Percentiles rank a stretch among this genome's conserved stretches.
Conservation (phyloP, 2,329 filamentous ascomycete genomes). For the Aureobasidium vineae region DNA sequence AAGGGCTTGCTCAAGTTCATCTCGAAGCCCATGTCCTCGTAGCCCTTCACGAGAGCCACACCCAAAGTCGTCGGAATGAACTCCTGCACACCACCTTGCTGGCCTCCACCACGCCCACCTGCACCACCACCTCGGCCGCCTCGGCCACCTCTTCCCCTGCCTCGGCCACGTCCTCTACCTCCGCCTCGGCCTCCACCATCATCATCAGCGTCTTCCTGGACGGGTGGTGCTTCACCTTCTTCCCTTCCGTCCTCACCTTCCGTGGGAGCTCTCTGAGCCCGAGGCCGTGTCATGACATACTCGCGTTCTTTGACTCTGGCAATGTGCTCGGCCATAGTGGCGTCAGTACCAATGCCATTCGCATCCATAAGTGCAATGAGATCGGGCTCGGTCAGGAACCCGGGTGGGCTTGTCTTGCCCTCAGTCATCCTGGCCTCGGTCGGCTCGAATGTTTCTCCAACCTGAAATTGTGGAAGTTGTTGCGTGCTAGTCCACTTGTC, state of each 20-base stretch:
- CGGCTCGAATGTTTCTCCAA: conserved; percentile 81
- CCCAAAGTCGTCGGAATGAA: conserved; percentile 92
- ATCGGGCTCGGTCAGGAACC: conserved; percentile 91
- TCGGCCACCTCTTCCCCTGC: conserved; percentile 41
- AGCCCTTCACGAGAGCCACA: conserved; percentile 87
- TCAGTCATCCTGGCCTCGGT: conserved; percentile 86
- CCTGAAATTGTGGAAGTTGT: conserved; percentile 72
- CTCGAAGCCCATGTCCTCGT: conserved; percentile 90
- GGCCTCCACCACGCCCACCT: conserved; percentile 48
- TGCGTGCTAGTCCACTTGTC: conserved; percentile 93
- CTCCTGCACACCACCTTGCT: conserved; percentile 63
- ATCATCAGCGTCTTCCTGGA: conserved; percentile 37
- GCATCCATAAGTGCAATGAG: conserved; percentile 96
- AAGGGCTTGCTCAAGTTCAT: conserved; percentile 94
- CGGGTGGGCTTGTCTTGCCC: conserved; percentile 82
- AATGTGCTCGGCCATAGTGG: conserved; percentile 99
- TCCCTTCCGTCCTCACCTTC: conserved; percentile 38
- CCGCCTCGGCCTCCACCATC: conserved; percentile 44
- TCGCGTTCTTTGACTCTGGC: conserved; percentile 88
- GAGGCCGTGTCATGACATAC: conserved; percentile 70
- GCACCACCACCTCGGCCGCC: conserved; percentile 52
- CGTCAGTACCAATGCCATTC: conserved; percentile 97
- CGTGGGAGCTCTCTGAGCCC: conserved; percentile 39
- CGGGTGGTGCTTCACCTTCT: conserved; percentile 39
- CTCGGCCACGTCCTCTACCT: conserved; percentile 42